Base-by-base conservation (phyloP, 306 rosid species). In the Rosa multiflora region DNA sequence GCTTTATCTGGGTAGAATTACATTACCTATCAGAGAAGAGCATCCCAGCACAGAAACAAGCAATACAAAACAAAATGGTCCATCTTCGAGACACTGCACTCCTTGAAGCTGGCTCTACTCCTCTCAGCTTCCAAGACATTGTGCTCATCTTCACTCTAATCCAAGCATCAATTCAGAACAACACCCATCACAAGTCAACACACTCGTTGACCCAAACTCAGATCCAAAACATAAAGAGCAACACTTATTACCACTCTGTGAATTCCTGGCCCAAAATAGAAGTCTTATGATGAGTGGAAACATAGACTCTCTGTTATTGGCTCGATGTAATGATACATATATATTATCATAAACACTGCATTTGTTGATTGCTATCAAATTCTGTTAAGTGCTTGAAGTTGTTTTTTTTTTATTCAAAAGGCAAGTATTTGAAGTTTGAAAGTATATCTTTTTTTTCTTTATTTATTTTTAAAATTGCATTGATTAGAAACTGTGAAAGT, bases 11-110 rank as follows among this genome's bases (percentile, higher is more conserved):
- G 14, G 80, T 51, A 46, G 39, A 71, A 58, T 20, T 20, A 70
- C 53, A 46, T 58, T 77, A 88, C 91, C 91, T 86, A 47, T 83
- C 89, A 70, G 91, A 88, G 83, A 88, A 88, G 74, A 88, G 87
- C 89, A 88, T 86, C 61, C 91, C 91, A 64, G 84, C 88, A 79
- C 88, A 85, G 79, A 88, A 88, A 67, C 89, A 83, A 53, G 86
- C 86, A 71, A 88, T 83, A 40, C 88, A 88, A 71, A 88, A 76
- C 72, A 88, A 70, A 75, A 88, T 74, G 79, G 89, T 81, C 89
- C 89, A 83, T 88, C 78, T 86, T 48, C 89, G 72, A 59, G 91
- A 85, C 76, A 88, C 80, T 21, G 78, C 72, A 77, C 59, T 77
- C 81, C 75, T 85, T 0, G 82, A 79, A 79, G 79, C 79, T 52